These are phyloP conservation scores for Gossypium longicalyx DNA, from an alignment of 345 rosid species.

Conservation along the genomic window DNA sequence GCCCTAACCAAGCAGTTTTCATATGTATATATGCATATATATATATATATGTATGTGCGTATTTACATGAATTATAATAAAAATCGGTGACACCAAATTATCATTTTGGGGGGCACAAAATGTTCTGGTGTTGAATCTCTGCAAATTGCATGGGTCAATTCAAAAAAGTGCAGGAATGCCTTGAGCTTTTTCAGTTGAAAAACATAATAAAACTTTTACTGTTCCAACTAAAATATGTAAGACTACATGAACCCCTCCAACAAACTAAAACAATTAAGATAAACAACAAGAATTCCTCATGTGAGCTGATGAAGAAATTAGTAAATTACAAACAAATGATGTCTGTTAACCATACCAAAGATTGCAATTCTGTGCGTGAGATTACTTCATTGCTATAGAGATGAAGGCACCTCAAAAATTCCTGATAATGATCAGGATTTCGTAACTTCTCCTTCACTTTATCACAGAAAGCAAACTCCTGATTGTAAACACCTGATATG, in stretches of 20 bases:
- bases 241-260: background rate
- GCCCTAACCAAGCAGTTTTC: background rate
- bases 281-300: background rate
- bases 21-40: background rate
- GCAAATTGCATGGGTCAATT: background rate
- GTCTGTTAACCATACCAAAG: conserved; percentile 58
- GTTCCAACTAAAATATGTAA: background rate
- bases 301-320: background rate
- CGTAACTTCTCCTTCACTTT: conserved; percentile 74
- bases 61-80: background rate
- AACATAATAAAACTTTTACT: background rate
- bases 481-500: conserved; percentile 56
- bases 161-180: background rate
- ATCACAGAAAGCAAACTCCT: conserved; percentile 76
- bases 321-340: background rate
- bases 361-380: conserved; percentile 65
- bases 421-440: conserved; percentile 64
- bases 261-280: conserved; percentile 4
- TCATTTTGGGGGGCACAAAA: background rate
- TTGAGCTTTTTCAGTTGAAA: background rate
- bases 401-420: conserved; percentile 79
- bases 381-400: conserved; percentile 80
- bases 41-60: background rate
- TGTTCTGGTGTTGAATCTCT: background rate
- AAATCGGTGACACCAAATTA: background rate